These are phyloP conservation scores for Fomitiporia mediterranea DNA, from an alignment of 1,284 basidiomycete species.

Conservation along the genomic window DNA sequence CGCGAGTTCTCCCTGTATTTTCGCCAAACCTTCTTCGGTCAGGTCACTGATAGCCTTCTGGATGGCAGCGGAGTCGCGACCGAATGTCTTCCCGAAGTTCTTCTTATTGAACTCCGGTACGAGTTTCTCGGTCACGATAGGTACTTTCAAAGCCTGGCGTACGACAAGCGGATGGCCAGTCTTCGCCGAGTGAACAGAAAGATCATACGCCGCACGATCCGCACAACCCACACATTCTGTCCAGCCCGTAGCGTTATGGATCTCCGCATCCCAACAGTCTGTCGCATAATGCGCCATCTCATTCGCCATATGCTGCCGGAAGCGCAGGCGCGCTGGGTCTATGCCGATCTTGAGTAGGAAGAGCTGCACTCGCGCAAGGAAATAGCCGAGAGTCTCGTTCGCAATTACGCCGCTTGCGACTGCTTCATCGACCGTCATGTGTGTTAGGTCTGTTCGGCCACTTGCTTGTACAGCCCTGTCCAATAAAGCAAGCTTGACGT, in stretches of 20 bases:
- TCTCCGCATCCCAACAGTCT: constrained; percentile 99
- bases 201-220: constrained; percentile 94
- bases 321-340: constrained; percentile 79
- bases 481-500: constrained; percentile 74
- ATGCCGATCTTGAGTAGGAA: constrained; percentile 95
- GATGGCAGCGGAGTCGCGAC: constrained; percentile 74
- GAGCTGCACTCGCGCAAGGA: constrained; percentile 87
- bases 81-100: constrained; percentile 85
- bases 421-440: constrained; percentile 85
- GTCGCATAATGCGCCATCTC: constrained; percentile 99
- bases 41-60: constrained; percentile 68
- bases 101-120: constrained; percentile 87
- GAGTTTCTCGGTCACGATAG: constrained; percentile 68
- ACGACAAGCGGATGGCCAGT: constrained; percentile 78
- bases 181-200: constrained; percentile 54
- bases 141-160: constrained; percentile 81
- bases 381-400: constrained; percentile 98
- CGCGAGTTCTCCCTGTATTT: constrained; percentile 70
- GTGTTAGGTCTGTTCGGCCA: constrained; percentile 64
- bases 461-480: constrained; percentile 79
- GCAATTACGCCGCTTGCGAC: constrained; percentile 86
- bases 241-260: constrained; percentile 94
- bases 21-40: constrained; percentile 64
- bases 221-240: constrained; percentile 99
- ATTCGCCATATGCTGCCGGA: constrained; percentile 95